Conservation (phyloP, 345 rosid species). For the Orychophragmus violaceus region DNA sequence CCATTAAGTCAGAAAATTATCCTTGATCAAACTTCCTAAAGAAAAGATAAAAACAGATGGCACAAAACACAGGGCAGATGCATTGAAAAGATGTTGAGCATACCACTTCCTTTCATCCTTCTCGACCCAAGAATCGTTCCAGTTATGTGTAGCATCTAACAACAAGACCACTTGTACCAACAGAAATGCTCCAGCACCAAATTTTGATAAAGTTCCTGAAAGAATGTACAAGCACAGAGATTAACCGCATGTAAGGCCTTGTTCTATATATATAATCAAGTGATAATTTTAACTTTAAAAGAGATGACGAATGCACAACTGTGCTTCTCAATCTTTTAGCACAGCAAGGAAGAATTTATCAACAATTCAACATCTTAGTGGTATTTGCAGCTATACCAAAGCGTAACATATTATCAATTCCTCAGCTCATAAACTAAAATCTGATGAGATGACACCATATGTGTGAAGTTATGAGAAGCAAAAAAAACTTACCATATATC, state of each 20-base stretch:
- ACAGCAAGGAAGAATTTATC: neutral
- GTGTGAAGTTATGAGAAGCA: neutral
- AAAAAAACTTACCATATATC: conserved; percentile 54
- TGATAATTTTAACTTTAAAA: too few species aligned
- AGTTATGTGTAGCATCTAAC: conserved; percentile 72
- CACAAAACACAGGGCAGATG: neutral
- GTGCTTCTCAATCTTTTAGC: neutral
- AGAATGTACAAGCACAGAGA: neutral
- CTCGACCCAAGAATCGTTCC: conserved; percentile 98
- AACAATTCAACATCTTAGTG: neutral
- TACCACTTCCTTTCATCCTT: conserved; percentile 94
- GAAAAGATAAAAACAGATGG: neutral
- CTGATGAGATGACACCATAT: neutral
- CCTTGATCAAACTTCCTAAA: neutral
- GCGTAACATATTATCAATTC: neutral
- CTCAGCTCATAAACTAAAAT: neutral
- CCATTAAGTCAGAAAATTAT: neutral
- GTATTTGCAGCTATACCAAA: neutral
- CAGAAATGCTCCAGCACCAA: conserved; percentile 89
- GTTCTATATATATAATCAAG: neutral
- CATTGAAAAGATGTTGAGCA: conserved; percentile 16
- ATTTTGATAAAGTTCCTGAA: conserved; percentile 77
- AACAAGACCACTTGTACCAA: conserved; percentile 86
- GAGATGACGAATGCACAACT: neutral
- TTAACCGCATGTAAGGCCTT: neutral